Evolutionary conservation across 257 asterid genomes (phyloP), one percentile per base, ranked within the genome.

Genomic region (Solanum raphanifolium): DNA sequence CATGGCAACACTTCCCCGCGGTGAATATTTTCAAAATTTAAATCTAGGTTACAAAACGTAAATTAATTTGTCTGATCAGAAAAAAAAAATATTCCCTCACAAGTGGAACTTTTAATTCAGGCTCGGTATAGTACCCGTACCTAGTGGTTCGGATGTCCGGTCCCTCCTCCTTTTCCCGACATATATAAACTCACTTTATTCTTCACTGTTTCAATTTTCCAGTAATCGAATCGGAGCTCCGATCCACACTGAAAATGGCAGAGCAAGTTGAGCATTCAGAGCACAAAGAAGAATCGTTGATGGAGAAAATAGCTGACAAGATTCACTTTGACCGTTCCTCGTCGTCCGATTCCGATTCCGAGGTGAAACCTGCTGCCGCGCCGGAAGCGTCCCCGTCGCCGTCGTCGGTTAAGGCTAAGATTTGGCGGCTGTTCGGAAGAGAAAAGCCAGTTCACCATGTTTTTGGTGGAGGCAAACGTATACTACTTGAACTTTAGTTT

Each of bases 381-480:
- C 41, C 25, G 83, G 25, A 35, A 1, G 34, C 93, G 69, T 27
- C 94, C 36, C 90, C 92, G 13, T 89, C 94, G 9, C 69, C 93
- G 13, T 88, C 94, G 6, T 69, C 93, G 3, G 89, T 92, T 15
- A 94, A 93, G 93, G 87, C 39, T 31, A 91, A 90, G 94, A 52
- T 89, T 84, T 88, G 36, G 85, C 92, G 94, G 2, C 84, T 93
- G 87, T 94, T 96, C 72, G 94, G 95, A 75, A 90, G 95, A 62
- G 94, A 94, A 72, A 95, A 90, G 87, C 95, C 98, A 15, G 94
- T 94, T 86, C 98, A 95, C 92, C 89, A 92, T 90, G 96, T 92
- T 81, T 92, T 95, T 35, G 98, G 95, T 43, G 99, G 98, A 58
- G 98, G 98, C 87, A 94, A 93, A 90, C 95, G 98, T 96, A 91